phyloP scores from a whole-genome alignment of 2,329 filamentous ascomycete genomes.

The Chaetoscypha palmicola region DNA sequence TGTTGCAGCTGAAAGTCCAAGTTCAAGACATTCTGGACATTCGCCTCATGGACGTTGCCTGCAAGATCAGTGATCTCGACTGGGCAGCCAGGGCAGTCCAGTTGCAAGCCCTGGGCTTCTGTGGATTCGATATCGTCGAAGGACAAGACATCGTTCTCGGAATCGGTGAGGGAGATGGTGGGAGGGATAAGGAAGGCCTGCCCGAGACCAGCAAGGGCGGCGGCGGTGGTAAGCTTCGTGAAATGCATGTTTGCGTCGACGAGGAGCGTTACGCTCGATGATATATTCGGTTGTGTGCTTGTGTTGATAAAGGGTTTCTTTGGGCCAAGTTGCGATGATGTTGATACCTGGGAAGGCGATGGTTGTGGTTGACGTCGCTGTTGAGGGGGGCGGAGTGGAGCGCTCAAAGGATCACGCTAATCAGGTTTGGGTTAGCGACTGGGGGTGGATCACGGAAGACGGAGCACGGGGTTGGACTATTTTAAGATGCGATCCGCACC shows the following conservation, averaged over 20 bases:
- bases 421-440: not conserved
- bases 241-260: conserved; percentile 20
- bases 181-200: conserved; percentile 50
- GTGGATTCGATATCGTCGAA: conserved; percentile 34
- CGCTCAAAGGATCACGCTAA: too few relatives aligned
- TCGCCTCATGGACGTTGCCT: conserved; percentile 21
- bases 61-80: conserved; percentile 32
- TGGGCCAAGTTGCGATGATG: too few relatives aligned
- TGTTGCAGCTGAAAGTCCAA: conserved; percentile 49
- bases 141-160: conserved; percentile 37
- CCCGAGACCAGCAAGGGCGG: conserved; percentile 15
- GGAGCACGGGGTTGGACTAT: too few relatives aligned
- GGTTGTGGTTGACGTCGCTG: too few relatives aligned
- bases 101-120: conserved; percentile 36
- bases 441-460: too few relatives aligned
- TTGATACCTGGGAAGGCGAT: conserved; percentile 11
- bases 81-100: conserved; percentile 50
- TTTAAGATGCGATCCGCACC: too few relatives aligned
- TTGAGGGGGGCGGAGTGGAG: too few relatives aligned
- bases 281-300: conserved; percentile 1
- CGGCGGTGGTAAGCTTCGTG: conserved; percentile 16
- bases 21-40: conserved; percentile 34
- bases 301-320: conserved; percentile 1
- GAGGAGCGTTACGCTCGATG: conserved; percentile 3
- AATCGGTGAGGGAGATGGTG: conserved; percentile 38